A percentile compares a stretch with the other conserved stretches of the same genome.
Conservation (phyloP, 2,329 filamentous ascomycete genomes). For the Pseudophaeomoniella oleicola region DNA sequence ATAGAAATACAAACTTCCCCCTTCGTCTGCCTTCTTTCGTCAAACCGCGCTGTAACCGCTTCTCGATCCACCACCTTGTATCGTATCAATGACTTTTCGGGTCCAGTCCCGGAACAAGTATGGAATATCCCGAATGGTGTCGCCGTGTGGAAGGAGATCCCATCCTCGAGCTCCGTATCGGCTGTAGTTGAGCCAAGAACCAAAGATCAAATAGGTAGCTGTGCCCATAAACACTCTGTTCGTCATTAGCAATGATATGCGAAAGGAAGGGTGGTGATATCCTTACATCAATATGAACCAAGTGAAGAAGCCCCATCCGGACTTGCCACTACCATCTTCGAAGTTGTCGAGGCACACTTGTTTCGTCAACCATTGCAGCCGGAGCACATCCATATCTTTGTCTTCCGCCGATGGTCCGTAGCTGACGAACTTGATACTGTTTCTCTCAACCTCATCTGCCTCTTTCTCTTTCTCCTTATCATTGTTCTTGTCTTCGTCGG, state of each 20-base stretch:
- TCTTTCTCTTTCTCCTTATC: conserved; percentile 14
- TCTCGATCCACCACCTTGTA: conserved; percentile 70
- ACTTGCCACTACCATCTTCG: conserved; percentile 21
- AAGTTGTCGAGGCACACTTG: conserved; percentile 59
- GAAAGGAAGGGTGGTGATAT: neutral
- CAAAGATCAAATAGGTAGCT: conserved; percentile 89
- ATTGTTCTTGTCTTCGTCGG: conserved; percentile 11
- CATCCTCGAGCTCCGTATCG: conserved; percentile 88
- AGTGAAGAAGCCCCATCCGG: conserved; percentile 85
- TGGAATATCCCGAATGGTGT: conserved; percentile 80
- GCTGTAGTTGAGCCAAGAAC: conserved; percentile 98
- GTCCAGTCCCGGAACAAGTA: conserved; percentile 85
- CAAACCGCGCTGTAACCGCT: conserved; percentile 91
- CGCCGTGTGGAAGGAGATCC: conserved; percentile 86
- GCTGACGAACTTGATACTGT: conserved; percentile 61
- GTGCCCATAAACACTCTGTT: conserved; percentile 69
- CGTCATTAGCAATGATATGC: conserved; percentile 12
- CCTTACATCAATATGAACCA: conserved; percentile 90
- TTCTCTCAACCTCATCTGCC: conserved; percentile 20
- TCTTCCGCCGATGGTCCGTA: conserved; percentile 41
- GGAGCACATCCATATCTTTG: conserved; percentile 48
- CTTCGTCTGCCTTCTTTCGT: too few relatives aligned
- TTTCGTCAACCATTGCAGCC: conserved; percentile 74
- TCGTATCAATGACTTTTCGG: conserved; percentile 62
- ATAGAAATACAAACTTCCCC: too few relatives aligned